Conservation (phyloP, 305 asterid genomes). For the Fraxinus velutina region DNA sequence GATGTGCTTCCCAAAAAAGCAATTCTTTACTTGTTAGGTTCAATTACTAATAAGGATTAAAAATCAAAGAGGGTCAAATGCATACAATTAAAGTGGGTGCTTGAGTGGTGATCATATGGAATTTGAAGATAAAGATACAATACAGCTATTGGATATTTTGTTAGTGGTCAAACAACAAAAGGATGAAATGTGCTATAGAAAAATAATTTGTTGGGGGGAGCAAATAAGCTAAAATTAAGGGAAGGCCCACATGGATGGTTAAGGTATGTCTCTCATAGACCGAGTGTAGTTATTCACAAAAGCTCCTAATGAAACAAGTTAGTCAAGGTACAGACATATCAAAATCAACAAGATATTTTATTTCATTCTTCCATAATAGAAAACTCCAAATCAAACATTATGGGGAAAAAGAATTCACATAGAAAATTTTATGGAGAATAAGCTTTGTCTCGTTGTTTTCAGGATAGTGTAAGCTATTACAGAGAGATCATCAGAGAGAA, state of each 20-base stretch:
- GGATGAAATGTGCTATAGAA: not conserved
- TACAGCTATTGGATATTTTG: not conserved
- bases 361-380: not conserved
- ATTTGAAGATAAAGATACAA: not conserved
- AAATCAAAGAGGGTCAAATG: not conserved
- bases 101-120: not conserved
- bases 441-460: not conserved
- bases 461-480: slow-evolving; percentile 2
- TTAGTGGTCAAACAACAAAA: not conserved
- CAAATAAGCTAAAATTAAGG: not conserved
- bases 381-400: not conserved
- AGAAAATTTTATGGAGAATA: not conserved
- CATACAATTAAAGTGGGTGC: not conserved
- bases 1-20: not conserved
- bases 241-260: not conserved
- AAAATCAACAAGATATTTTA: not conserved
- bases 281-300: not conserved
- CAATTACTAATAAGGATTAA: not conserved
- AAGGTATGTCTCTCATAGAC: not conserved
- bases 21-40: not conserved
- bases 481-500: not conserved
- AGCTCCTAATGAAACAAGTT: not conserved
- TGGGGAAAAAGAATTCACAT: not conserved
- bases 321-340: not conserved
- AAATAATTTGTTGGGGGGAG: not conserved